Conservation (phyloP, 176 grass and related monocot species). For the Urochloa ruziziensis region DNA sequence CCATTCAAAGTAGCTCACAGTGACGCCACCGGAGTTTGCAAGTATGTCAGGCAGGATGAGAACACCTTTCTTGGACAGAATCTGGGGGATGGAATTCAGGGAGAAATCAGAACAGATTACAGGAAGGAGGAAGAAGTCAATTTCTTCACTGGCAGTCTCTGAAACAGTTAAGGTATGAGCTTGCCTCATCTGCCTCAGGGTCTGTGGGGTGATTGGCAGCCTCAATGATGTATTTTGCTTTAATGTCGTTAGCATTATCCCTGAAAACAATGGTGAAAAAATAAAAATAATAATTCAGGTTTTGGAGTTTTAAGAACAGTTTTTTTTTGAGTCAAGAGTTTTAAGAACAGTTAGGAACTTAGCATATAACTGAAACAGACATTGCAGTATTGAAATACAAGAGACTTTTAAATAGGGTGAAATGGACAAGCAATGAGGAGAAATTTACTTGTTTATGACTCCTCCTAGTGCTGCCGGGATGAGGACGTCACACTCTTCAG, state of each 20-base stretch:
- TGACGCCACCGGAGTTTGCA: constrained; percentile 78
- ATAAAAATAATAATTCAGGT: not conserved
- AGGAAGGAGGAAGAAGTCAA: not conserved
- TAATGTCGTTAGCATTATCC: constrained; percentile 92
- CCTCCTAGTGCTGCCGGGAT: constrained; percentile 84
- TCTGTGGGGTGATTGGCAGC: constrained; percentile 98
- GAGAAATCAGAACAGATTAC: not conserved
- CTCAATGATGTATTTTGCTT: constrained; percentile 91
- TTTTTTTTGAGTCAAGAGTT: too few species aligned
- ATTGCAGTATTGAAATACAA: not conserved
- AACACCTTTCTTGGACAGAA: constrained; percentile 91
- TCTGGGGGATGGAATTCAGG: constrained; percentile 41
- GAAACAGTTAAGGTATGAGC: not conserved
- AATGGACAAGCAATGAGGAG: not conserved
- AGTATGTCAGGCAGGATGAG: constrained; percentile 91
- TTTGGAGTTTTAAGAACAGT: not conserved
- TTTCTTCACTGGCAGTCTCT: not conserved
- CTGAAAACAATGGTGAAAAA: constrained; percentile 31
- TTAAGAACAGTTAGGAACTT: too few species aligned
- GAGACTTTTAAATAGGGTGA: not conserved
- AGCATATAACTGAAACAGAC: not conserved
- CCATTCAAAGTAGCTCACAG: constrained; percentile 98
- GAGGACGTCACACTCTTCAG: constrained; percentile 86
- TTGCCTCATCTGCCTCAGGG: constrained; percentile 91
- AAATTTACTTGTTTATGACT: constrained; percentile 72